phyloP scores from a whole-genome alignment of 441 rosid species.

The Biscutella laevigata region DNA sequence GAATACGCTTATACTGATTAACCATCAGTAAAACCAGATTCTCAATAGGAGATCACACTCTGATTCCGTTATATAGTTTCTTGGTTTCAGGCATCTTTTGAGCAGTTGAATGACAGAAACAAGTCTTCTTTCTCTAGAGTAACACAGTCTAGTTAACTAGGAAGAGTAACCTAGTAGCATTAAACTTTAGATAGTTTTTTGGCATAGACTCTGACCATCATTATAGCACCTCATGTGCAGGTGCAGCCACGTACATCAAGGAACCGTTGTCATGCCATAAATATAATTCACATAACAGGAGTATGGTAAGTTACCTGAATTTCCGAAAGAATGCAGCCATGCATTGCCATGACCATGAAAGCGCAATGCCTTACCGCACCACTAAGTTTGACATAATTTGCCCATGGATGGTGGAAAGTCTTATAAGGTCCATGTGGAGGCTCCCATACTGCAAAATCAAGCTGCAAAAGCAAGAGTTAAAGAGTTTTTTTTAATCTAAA shows the following conservation, averaged over 20 bases:
- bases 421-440: slow-evolving; percentile 68
- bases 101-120: neutral
- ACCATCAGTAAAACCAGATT: neutral
- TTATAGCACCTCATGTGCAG: neutral
- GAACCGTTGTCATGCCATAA: neutral
- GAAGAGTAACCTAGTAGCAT: neutral
- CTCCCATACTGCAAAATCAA: slow-evolving; percentile 71
- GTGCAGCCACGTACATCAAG: neutral
- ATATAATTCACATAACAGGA: neutral
- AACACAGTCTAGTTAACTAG: neutral
- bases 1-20: too few relatives aligned
- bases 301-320: slow-evolving; percentile 44
- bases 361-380: slow-evolving; percentile 70
- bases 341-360: slow-evolving; percentile 76
- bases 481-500: neutral
- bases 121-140: neutral
- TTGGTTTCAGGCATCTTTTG: neutral
- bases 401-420: slow-evolving; percentile 51
- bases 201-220: neutral
- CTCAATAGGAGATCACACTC: neutral
- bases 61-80: neutral
- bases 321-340: slow-evolving; percentile 69
- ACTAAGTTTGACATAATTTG: slow-evolving; percentile 47
- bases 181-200: neutral
- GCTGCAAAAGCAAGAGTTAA: slow-evolving; percentile 29